Base-by-base conservation (phyloP, 1,284 basidiomycete species). In the Cryptococcus maquisensis region DNA sequence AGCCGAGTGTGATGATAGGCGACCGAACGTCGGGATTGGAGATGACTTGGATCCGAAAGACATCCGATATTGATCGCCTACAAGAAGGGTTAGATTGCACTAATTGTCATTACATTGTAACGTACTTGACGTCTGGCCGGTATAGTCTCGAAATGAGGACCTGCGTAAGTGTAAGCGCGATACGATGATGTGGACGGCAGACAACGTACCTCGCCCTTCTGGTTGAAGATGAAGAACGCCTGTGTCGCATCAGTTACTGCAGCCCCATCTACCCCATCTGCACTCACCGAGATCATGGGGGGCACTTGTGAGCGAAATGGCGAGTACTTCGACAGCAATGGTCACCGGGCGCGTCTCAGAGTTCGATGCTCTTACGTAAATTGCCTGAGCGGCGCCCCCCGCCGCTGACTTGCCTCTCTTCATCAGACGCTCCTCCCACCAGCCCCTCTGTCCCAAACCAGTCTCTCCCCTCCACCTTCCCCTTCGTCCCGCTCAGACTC, bases 211-310 rank as follows among this genome's bases (percentile, higher is more conserved):
- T 97, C 94, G 72, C 93, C 94, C 77, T 96, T 96, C 77, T 92
- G 90, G 71, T 95, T 97, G 82, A 96, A 96, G 61, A 96, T 90
- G 78, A 97, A 97, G 84, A 97, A 94, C 50, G 90, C 93, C 89
- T 93, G 43, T 3, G 28, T 12, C 44, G 20, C 15, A 41, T 66
- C 52, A 66, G 59, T 40, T 44, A 26, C 42, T 26, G 42, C 42
- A 15, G 20, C 41, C 49, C 21, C 39, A 38, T 12, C 10, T 5
- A 28, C 21, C 6, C 15, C 18, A 15, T 47, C 8, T 16, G 28
- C 42, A 48, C 66, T 57, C 41, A 72, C 69, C 46, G 71, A 73
- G 41, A 71, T 69, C 69, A 73, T 73, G n/a, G 18, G 10, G 37
- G 35, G 13, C 13, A 18, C 28, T 28, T 45, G 28, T 32, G 28